Evolutionary conservation across 768 basidiomycete genomes (phyloP).

Genomic region (Boletus vinaceobasis): DNA sequence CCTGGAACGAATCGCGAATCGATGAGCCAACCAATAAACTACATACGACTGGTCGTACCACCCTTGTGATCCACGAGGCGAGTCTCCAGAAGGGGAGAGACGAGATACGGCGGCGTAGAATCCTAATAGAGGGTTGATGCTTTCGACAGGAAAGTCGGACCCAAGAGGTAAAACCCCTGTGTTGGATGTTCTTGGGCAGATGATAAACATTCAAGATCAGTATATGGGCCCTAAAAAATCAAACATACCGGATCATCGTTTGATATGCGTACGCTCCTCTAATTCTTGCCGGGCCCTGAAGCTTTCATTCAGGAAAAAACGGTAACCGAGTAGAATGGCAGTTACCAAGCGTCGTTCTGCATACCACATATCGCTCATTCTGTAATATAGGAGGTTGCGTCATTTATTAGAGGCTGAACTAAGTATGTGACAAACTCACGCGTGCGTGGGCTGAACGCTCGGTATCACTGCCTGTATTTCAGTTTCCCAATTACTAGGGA

Average conservation of each 20-base stretch:
- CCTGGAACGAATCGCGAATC: constrained; percentile 45
- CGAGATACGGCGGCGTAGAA: constrained; percentile 89
- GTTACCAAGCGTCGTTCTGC: constrained; percentile 75
- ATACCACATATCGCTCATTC: constrained; percentile 90
- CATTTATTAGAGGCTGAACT: neutral
- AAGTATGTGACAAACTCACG: constrained; percentile 43
- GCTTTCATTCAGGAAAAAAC: neutral
- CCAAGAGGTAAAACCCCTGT: constrained; percentile 71
- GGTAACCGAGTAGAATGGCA: neutral
- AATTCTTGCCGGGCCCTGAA: constrained; percentile 77
- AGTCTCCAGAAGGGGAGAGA: constrained; percentile 60
- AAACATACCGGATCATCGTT: constrained; percentile 61
- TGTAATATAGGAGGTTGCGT: constrained; percentile 23
- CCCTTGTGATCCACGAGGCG: constrained; percentile 79
- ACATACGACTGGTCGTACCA: constrained; percentile 52
- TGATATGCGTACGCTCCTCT: constrained; percentile 90
- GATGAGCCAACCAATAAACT: neutral
- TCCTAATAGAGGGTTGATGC: constrained; percentile 82
- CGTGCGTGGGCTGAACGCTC: constrained; percentile 92
- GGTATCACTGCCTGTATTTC: constrained; percentile 60
- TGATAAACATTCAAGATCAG: neutral
- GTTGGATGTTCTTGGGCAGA: constrained; percentile 43
- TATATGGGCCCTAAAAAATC: neutral
- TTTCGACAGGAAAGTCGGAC: constrained; percentile 93
- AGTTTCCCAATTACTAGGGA: neutral